Evolutionary conservation across 2,329 filamentous ascomycete species (phyloP), one percentile per base, ranked within the genome.

Genomic region (Cylindrodendrum hubeiense): DNA sequence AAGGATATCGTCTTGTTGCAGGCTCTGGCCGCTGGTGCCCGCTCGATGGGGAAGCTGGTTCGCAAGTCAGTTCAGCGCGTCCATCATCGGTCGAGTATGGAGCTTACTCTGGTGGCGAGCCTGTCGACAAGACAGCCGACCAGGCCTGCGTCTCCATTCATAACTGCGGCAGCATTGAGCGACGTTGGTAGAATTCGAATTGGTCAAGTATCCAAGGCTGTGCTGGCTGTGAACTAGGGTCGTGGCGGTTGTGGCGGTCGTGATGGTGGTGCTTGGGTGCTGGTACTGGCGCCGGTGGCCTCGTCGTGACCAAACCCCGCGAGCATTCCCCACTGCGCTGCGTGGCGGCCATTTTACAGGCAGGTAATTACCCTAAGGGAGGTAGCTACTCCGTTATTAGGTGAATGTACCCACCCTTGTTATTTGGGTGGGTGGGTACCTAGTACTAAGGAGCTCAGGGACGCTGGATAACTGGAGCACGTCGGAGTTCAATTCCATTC

Each of bases 11-110:
- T 91, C 89, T 73, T 88, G 85, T 62, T 83, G 80, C 66, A 90
- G 83, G 69, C 87, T 85, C 72, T 87, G 84, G 68, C 83, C 81
- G 63, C 83, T 83, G 63, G 84, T 86, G 73, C 89, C 88, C 60
- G 88, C 89, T 68, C 87, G 85, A 79, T 91, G 88, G 60, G 89
- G 89, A 60, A 91, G 85, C 89, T 90, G 66, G 52, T 87, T 82
- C 84, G 86, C 62, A 67, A 54, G 62, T 67, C 50, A 67, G 66
- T 65, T 54, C 46, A 55, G 58, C 56, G 37, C 34, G 26, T 65
- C 51, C 34, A 55, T 54, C 43, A 50, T 54, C 34, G 44, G 63
- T 30, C 55, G 55, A 60, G 52, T 34, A 30, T 26, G 46, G n/a
- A 60, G 65, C 77, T 75, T 85, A 90, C 89, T 83, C 88, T 86